phyloP scores from a whole-genome alignment of 176 grass and related monocot species.

The Bonia amplexicaulis region DNA sequence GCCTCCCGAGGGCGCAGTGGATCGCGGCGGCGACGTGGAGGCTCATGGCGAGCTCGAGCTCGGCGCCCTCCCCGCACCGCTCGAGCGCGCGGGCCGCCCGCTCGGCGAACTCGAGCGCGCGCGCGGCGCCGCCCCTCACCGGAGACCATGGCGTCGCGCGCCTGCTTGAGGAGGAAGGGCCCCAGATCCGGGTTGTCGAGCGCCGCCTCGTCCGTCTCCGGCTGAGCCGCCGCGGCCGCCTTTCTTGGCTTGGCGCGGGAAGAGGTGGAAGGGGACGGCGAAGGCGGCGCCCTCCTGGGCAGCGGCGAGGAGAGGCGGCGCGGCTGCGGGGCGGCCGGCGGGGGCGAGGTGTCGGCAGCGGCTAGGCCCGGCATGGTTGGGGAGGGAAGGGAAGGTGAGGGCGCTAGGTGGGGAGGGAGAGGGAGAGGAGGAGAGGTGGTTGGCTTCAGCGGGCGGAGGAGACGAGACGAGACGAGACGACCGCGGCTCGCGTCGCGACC shows the following conservation, averaged over 20 bases:
- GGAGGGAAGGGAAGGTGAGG: not conserved
- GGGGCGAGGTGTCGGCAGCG: constrained; percentile 25
- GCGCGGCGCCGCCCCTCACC: constrained; percentile 66
- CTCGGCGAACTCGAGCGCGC: constrained; percentile 86
- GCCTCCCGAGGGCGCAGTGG: constrained; percentile 65
- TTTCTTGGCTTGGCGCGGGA: constrained; percentile 45
- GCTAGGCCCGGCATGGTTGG: constrained; percentile 43
- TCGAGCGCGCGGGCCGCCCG: constrained; percentile 76
- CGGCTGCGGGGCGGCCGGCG: constrained; percentile 28
- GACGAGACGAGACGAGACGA: too few species aligned
- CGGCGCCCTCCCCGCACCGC: constrained; percentile 70
- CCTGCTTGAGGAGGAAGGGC: constrained; percentile 90
- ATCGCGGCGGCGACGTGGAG: constrained; percentile 93
- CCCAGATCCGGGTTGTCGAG: constrained; percentile 99
- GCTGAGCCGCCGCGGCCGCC: not conserved
- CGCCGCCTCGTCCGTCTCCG: constrained; percentile 50
- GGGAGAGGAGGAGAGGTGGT: not conserved
- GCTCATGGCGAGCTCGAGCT: constrained; percentile 98
- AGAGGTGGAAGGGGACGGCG: constrained; percentile 47
- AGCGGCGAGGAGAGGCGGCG: constrained; percentile 45
- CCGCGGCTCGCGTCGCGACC: not conserved
- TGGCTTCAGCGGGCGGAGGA: not conserved
- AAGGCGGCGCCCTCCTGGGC: constrained; percentile 39
- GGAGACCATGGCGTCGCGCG: constrained; percentile 81
- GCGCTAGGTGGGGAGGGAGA: not conserved